These are phyloP conservation scores for Porodaedalea pini DNA, from an alignment of 1,284 basidiomycete species.

Conservation along the genomic window DNA sequence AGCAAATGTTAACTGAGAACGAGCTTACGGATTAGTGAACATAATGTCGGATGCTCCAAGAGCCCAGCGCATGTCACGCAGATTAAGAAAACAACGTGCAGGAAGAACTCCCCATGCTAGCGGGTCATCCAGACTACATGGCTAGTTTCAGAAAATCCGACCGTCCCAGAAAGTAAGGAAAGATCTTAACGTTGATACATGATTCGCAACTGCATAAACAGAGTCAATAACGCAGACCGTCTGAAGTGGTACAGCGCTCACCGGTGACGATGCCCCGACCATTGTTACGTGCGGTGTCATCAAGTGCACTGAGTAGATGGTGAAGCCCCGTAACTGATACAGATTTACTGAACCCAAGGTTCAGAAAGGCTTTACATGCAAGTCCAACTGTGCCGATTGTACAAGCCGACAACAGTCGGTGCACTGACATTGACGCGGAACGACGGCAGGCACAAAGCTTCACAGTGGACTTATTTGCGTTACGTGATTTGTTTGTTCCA, in stretches of 20 bases:
- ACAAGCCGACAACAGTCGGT: slow-evolving; percentile 40
- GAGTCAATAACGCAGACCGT: slow-evolving; percentile 2
- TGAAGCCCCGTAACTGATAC: slow-evolving; percentile 68
- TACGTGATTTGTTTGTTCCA: slow-evolving; percentile 3
- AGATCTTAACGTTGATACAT: slow-evolving; percentile 77
- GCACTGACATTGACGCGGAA: slow-evolving; percentile 7
- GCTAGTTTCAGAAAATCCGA: slow-evolving; percentile 16
- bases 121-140: slow-evolving; percentile 67
- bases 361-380: slow-evolving; percentile 72
- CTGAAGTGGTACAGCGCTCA: slow-evolving; percentile 36
- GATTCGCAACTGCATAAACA: slow-evolving; percentile 69
- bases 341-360: slow-evolving; percentile 56
- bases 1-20: slow-evolving; percentile 5
- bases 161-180: slow-evolving; percentile 2
- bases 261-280: slow-evolving; percentile 78
- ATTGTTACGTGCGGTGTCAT: slow-evolving; percentile 41
- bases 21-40: slow-evolving; percentile 87
- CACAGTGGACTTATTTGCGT: too few relatives aligned
- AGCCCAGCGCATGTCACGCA: slow-evolving; percentile 75
- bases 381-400: slow-evolving; percentile 65
- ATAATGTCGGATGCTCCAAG: slow-evolving; percentile 91
- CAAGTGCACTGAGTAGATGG: slow-evolving; percentile 59
- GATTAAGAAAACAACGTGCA: slow-evolving; percentile 51
- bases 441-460: too few relatives aligned
- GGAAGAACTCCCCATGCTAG: slow-evolving; percentile 84